Base-by-base conservation (phyloP, 768 basidiomycete species). In the Sporobolomyces phaffii region DNA sequence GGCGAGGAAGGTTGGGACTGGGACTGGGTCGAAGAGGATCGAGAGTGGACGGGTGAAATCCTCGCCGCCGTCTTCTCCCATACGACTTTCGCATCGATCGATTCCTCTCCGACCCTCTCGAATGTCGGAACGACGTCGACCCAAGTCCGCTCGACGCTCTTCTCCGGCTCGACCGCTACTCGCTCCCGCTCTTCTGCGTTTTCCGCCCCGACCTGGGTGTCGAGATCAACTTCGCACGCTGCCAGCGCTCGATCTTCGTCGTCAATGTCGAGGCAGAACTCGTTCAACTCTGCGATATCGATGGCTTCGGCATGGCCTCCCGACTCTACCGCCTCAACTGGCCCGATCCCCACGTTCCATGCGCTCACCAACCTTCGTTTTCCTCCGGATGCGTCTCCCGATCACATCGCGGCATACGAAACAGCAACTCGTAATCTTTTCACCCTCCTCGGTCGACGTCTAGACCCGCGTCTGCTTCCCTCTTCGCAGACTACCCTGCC, bases 341-440 rank as follows among this genome's bases (percentile, higher is more conserved):
- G 54, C 5, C 64, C 69, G 0, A 6, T 44, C 14, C 65, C 70
- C 6, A 71, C 70, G 15, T 50, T 71, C 18, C 65, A 67, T 45
- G 49, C 59, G 1, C 65, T 71, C n/a, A 57, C 50, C n/a, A 71
- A 67, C 62, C 59, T 71, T 20, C 65, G 60, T 1, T 65, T 67
- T 38, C 69, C 69, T 0, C 14, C 57, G 1, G 8, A 33, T 4
- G 48, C 62, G 0, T 34, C 64, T 1, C 6, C 58, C 5, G 3
- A 24, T 1, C 33, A 52, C 58, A 33, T 38, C 14, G 20, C 43
- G 11, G 33, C 64, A 20, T 64, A 71, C 54, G 65, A 71, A 29
- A 6, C 43, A 8, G 34, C 40, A 5, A 52, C 52, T 29, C 59
- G 62, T 5, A 36, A 51, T 9, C 59, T 71, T 36, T 71, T 67